A percentile compares a stretch with the other conserved stretches of the same genome.
Evolutionary conservation across 495 filamentous ascomycete genomes (phyloP).

Genomic region (Aeminium ludgeri): DNA sequence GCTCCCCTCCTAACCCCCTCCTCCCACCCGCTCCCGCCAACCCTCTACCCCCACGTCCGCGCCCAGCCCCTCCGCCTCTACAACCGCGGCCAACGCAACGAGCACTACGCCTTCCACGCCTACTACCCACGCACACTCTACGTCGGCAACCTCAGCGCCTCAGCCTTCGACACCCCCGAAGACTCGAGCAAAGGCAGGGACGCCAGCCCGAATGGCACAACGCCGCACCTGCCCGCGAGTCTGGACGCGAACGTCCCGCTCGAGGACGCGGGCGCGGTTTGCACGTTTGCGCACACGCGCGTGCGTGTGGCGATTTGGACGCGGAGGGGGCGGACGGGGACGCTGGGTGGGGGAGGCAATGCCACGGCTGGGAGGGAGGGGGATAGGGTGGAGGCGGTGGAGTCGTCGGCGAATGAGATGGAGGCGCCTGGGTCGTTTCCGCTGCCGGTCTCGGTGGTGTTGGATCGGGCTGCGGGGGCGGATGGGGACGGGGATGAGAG

Average conservation of each 20-base stretch:
- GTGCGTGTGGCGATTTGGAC: constrained; percentile 92
- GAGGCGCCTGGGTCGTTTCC: constrained; percentile 60
- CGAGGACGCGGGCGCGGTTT: constrained; percentile 44
- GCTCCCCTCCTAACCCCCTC: no score
- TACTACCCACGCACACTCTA: constrained; percentile 86
- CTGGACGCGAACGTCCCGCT: constrained; percentile 50
- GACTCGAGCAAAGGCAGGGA: constrained; percentile 28
- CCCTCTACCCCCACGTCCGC: constrained; percentile 46
- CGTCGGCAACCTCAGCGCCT: constrained; percentile 33
- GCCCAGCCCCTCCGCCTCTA: constrained; percentile 76
- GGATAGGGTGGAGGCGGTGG: no score
- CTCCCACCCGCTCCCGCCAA: no score
- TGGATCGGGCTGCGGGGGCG: constrained; percentile 55
- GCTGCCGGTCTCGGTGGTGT: constrained; percentile 64
- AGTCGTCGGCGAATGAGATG: constrained; percentile 37
- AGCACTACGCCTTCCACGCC: constrained; percentile 88
- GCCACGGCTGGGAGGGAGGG: not conserved
- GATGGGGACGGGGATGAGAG: constrained; percentile 45
- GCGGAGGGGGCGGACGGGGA: not conserved
- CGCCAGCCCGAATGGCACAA: constrained; percentile 4
- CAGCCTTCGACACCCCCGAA: not conserved
- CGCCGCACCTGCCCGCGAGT: no score
- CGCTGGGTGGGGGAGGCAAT: not conserved
- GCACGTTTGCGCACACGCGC: constrained; percentile 70
- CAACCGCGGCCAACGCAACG: constrained; percentile 57